Evolutionary conservation across 2,329 filamentous ascomycete genomes (phyloP).

Genomic region (Corynespora cassiicola): DNA sequence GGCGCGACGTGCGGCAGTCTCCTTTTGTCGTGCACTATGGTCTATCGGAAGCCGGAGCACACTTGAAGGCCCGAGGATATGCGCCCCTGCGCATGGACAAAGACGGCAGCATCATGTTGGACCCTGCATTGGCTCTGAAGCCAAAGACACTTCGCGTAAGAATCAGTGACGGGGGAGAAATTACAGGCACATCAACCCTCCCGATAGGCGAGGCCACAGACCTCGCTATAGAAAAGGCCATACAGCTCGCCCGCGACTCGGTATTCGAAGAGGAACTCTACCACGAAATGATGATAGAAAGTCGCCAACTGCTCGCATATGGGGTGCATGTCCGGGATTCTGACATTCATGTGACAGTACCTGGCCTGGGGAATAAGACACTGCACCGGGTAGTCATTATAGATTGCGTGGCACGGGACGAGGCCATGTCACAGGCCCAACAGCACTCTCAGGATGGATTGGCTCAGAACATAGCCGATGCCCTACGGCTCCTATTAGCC

Average conservation of each 20-base stretch:
- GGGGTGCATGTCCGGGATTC: constrained; percentile 69
- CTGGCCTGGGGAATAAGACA: constrained; percentile 14
- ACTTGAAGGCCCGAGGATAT: constrained; percentile 74
- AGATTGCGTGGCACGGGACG: constrained; percentile 70
- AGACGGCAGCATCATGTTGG: constrained; percentile 77
- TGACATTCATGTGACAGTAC: constrained; percentile 42
- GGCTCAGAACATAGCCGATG: constrained; percentile 70
- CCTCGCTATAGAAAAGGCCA: constrained; percentile 68
- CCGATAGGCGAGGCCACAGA: constrained; percentile 47
- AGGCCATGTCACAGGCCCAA: constrained; percentile 36
- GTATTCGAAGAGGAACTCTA: constrained; percentile 87
- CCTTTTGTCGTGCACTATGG: constrained; percentile 89
- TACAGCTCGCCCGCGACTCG: constrained; percentile 78
- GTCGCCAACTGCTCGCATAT: constrained; percentile 73
- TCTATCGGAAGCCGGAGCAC: constrained; percentile 73
- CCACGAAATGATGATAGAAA: constrained; percentile 86
- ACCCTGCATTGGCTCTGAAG: constrained; percentile 65
- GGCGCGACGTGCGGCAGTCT: constrained; percentile 63
- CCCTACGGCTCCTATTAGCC: constrained; percentile 77
- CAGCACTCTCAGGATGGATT: constrained; percentile 50
- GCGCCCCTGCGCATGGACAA: constrained; percentile 78
- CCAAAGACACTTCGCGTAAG: constrained; percentile 72
- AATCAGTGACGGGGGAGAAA: constrained; percentile 63
- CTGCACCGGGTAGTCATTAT: constrained; percentile 69
- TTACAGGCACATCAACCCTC: constrained; percentile 63